Evolutionary conservation across 495 filamentous ascomycete genomes (phyloP).

Genomic region (Penicillium salamii): DNA sequence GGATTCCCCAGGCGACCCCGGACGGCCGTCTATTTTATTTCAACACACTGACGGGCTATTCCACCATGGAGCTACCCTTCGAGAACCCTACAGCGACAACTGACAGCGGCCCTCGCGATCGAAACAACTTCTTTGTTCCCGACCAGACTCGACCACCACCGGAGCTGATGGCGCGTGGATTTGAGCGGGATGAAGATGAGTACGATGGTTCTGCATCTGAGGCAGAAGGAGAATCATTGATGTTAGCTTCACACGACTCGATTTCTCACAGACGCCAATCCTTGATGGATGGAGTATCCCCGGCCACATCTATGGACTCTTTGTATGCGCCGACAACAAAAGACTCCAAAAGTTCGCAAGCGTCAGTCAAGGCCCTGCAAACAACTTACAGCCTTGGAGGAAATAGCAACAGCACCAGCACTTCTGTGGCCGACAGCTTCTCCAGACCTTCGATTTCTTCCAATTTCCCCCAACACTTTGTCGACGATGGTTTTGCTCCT

Average conservation of each 20-base stretch:
- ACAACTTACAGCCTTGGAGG: constrained; percentile 23
- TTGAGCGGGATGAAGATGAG: constrained; percentile 78
- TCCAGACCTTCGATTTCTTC: constrained; percentile 53
- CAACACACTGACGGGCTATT: constrained; percentile 92
- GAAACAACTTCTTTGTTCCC: constrained; percentile 81
- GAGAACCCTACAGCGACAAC: constrained; percentile 79
- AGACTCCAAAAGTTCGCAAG: constrained; percentile 17
- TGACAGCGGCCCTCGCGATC: constrained; percentile 83
- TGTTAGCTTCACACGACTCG: constrained; percentile 56
- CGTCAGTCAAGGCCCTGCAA: constrained; percentile 20
- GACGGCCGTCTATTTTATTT: constrained; percentile 96
- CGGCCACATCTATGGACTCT: constrained; percentile 89
- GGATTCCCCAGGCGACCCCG: constrained; percentile 96
- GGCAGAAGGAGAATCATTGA: constrained; percentile 65
- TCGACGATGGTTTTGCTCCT: constrained; percentile 73
- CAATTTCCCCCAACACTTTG: constrained; percentile 73
- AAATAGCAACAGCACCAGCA: constrained; percentile 32
- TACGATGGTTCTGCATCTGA: constrained; percentile 88
- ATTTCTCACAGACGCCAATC: constrained; percentile 61
- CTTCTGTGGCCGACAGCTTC: constrained; percentile 35
- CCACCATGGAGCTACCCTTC: constrained; percentile 87
- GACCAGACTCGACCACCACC: constrained; percentile 87
- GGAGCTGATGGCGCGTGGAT: constrained; percentile 87
- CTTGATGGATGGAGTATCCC: constrained; percentile 73
- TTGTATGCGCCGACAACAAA: constrained; percentile 55